Conservation (phyloP, 202 grass and related monocot species). For the Panicum virgatum region DNA sequence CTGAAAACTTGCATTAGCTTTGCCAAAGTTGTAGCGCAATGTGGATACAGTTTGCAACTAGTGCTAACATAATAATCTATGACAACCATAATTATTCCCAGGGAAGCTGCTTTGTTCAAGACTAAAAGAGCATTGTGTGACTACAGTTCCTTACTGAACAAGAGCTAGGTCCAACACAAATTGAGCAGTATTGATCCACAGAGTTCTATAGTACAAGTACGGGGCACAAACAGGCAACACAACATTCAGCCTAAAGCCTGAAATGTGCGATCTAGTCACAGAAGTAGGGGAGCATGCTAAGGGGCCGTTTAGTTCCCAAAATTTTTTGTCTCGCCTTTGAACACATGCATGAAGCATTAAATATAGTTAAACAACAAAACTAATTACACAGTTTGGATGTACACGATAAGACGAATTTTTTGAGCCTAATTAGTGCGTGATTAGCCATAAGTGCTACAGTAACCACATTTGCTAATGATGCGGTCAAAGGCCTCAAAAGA, state of each 20-base stretch:
- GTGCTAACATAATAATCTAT: not conserved
- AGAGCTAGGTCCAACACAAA: not conserved
- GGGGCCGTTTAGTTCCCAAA: too few relatives aligned
- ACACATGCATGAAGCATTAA: too few relatives aligned
- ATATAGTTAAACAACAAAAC: too few relatives aligned
- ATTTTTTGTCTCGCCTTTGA: too few relatives aligned
- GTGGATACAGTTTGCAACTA: not conserved
- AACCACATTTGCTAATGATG: too few relatives aligned
- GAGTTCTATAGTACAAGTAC: not conserved
- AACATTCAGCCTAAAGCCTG: not conserved
- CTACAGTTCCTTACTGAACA: not conserved
- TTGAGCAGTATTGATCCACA: not conserved
- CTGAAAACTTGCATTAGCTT: not conserved
- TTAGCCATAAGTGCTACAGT: too few relatives aligned
- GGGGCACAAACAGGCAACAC: not conserved
- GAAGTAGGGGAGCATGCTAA: not conserved
- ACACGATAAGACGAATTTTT: too few relatives aligned
- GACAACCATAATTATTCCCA: not conserved
- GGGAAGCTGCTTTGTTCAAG: not conserved
- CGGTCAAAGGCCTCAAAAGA: too few relatives aligned
- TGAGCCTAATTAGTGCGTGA: too few relatives aligned
- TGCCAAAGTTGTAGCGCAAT: not conserved
- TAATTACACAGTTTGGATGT: too few relatives aligned
- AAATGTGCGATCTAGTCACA: not conserved
- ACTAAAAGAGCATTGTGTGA: not conserved